These are phyloP conservation scores for Botrytis fabae DNA, from an alignment of 2,329 filamentous ascomycete genomes.

Conservation along the genomic window DNA sequence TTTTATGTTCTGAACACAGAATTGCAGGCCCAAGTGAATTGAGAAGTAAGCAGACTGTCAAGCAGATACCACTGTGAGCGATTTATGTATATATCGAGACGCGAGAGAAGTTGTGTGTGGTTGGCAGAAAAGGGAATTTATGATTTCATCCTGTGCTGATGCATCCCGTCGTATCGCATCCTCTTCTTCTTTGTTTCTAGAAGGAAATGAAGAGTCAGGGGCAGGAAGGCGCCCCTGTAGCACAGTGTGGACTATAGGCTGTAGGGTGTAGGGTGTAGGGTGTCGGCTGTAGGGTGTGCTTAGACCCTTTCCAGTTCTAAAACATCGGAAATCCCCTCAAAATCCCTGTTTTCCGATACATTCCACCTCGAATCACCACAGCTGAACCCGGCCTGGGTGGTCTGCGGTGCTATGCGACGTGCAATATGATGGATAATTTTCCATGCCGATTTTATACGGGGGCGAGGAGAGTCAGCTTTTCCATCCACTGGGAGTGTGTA, in stretches of 20 bases:
- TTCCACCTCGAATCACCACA: not conserved
- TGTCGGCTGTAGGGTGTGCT: not conserved
- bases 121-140: not conserved
- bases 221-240: not conserved
- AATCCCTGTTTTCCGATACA: conserved; percentile 12
- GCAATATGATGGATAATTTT: too few relatives aligned
- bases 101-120: too few relatives aligned
- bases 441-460: conserved; percentile 2
- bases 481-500: not conserved
- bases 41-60: not conserved
- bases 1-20: not conserved
- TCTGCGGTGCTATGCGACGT: not conserved
- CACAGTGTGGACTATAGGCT: not conserved
- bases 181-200: not conserved
- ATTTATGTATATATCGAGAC: not conserved
- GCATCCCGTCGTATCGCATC: too few relatives aligned
- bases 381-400: conserved; percentile 1
- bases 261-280: not conserved
- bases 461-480: not conserved
- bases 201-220: conserved; percentile 9
- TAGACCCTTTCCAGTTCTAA: not conserved
- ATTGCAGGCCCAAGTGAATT: not conserved
- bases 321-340: not conserved
- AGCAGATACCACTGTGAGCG: not conserved
- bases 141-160: not conserved